Percentiles rank a stretch among this genome's conserved stretches.
phyloP scores from a whole-genome alignment of 2,329 filamentous ascomycete genomes.

The Penicillium sp. region DNA sequence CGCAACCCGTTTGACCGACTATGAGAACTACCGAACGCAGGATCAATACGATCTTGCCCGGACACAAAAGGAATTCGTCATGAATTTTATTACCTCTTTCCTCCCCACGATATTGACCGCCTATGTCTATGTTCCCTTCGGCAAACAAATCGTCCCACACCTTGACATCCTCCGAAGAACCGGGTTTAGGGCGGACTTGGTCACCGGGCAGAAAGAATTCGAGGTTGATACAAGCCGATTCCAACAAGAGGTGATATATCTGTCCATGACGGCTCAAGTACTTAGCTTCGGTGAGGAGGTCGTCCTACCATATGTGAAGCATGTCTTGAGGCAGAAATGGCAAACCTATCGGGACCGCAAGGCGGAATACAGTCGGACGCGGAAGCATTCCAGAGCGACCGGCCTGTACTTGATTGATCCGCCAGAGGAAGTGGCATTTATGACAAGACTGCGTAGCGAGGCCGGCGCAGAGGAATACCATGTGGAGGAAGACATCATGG shows the following conservation, averaged over 20 bases:
- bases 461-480: slow-evolving; percentile 81
- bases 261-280: slow-evolving; percentile 89
- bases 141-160: slow-evolving; percentile 76
- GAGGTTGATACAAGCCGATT: slow-evolving; percentile 79
- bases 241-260: slow-evolving; percentile 90
- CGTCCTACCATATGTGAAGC: slow-evolving; percentile 80
- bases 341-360: slow-evolving; percentile 28
- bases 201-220: slow-evolving; percentile 58
- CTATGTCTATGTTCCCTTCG: slow-evolving; percentile 93
- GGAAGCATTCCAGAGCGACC: slow-evolving; percentile 38
- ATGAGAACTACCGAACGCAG: slow-evolving; percentile 89
- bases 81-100: slow-evolving; percentile 96
- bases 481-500: slow-evolving; percentile 83
- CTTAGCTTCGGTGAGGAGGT: slow-evolving; percentile 84
- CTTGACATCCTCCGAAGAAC: slow-evolving; percentile 76
- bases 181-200: slow-evolving; percentile 11
- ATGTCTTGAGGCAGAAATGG: slow-evolving; percentile 72
- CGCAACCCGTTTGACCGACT: slow-evolving; percentile 72
- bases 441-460: slow-evolving; percentile 77
- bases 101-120: slow-evolving; percentile 88
- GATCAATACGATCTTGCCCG: slow-evolving; percentile 80
- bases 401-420: slow-evolving; percentile 59
- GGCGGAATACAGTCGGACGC: slow-evolving; percentile 34
- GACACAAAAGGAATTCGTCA: slow-evolving; percentile 88
- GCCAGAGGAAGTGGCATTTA: slow-evolving; percentile 75